Evolutionary conservation across 139 green algal genomes (phyloP), one percentile per base, ranked within the genome.

Genomic region (Zygnema cylindricum): DNA sequence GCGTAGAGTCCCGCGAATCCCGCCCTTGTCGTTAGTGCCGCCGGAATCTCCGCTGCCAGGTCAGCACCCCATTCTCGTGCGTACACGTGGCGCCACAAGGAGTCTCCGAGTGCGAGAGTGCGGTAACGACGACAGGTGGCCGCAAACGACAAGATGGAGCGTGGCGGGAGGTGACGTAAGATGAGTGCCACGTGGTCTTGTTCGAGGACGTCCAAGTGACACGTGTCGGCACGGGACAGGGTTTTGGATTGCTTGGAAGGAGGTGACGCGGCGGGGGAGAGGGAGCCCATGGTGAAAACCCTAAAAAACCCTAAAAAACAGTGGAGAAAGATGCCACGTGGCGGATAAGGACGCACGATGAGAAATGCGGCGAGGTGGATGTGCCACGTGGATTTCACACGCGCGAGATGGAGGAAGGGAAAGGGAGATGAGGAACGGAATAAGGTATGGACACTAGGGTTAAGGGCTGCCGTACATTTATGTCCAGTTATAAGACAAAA

Each of bases 181-280:
- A 79, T 79, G 38, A 79, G 71, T 43, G 38, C 71, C 71, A 79
- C 36, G 38, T 79, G 71, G 3, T 79, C 71, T n/a, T 7, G 7
- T 79, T 79, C 71, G 7, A 79, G 71, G 7, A 16, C 7, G 7
- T 63, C 49, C n/a, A n/a, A n/a, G n/a, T n/a, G n/a, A n/a, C n/a
- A n/a, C n/a, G n/a, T n/a, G n/a, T n/a, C n/a, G n/a, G n/a, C n/a
- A n/a, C n/a, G n/a, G n/a, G n/a, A n/a, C 7, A 63, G 49, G 49
- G 49, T 25, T 7, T 7, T 7, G 7, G 7, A 7, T 16, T 63
- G 49, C 7, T 16, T 7, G 49, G 49, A 63, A 7, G 49, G 49
- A 16, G 49, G 49, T 7, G 49, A 16, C 7, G 49, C 49, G 49
- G 49, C 7, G 49, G 49, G 16, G 16, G 49, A 63, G 49, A 63